Evolutionary conservation across 768 basidiomycete genomes (phyloP).

Genomic region (Pholiota molesta): DNA sequence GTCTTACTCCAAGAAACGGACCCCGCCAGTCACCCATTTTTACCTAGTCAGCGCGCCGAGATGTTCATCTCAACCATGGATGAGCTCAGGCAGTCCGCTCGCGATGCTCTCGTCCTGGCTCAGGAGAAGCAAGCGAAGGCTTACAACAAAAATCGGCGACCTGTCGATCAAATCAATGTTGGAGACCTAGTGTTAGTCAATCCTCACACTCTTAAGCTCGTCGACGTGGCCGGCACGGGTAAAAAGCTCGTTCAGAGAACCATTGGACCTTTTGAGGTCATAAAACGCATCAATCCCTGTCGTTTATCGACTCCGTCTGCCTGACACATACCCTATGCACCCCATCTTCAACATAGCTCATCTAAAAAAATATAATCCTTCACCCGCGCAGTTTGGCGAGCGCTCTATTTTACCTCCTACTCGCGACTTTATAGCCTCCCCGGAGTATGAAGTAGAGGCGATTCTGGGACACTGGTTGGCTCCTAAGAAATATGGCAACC

Average conservation of each 20-base stretch:
- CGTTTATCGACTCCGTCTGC: constrained; percentile 22
- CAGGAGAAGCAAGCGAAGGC: constrained; percentile 16
- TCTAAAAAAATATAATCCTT: constrained; percentile 17
- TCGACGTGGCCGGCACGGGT: constrained; percentile 24
- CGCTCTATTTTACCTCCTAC: not conserved
- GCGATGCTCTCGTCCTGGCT: constrained; percentile 6
- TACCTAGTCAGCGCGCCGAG: constrained; percentile 6
- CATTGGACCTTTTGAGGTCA: constrained; percentile 27
- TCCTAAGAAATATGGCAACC: constrained; percentile 17
- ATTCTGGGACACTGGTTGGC: not conserved
- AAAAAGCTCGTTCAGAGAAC: constrained; percentile 23
- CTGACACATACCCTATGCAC: constrained; percentile 23
- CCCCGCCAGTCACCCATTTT: not conserved
- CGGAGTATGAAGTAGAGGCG: constrained; percentile 3
- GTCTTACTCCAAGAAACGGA: not conserved
- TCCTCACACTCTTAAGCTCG: constrained; percentile 25
- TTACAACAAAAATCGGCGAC: constrained; percentile 22
- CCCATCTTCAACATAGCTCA: constrained; percentile 25
- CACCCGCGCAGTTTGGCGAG: not conserved
- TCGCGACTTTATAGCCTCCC: not conserved
- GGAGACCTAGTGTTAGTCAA: constrained; percentile 26
- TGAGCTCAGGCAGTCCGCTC: not conserved
- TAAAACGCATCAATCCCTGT: constrained; percentile 24
- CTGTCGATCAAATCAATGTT: constrained; percentile 2
- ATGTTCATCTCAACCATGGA: constrained; percentile 3